Conservation (phyloP, 164 flowering plant species). For the Piper longum region DNA sequence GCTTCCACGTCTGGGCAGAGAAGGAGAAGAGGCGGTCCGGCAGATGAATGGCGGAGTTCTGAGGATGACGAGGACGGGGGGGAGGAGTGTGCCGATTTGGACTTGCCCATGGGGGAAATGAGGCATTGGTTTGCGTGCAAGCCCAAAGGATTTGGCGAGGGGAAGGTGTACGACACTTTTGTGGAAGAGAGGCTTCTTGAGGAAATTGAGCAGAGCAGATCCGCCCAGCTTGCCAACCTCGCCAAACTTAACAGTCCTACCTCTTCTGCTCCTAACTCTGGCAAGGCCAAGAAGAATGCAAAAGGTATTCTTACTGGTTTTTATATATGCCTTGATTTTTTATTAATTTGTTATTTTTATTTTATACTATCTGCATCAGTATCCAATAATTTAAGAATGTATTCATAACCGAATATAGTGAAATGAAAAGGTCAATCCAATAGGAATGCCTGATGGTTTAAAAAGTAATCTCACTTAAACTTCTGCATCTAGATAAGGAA, state of each 20-base stretch:
- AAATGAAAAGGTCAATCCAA: too few species aligned
- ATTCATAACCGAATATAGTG: too few species aligned
- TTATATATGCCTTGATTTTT: neutral
- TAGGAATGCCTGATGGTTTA: too few species aligned
- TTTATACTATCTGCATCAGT: too few species aligned
- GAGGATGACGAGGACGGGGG: too few species aligned
- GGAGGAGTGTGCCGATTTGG: neutral
- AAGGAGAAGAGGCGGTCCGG: too few species aligned
- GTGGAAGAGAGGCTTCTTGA: slow-evolving; percentile 68
- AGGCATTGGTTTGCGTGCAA: slow-evolving; percentile 45
- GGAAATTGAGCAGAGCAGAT: slow-evolving; percentile 60
- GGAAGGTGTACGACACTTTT: slow-evolving; percentile 65
- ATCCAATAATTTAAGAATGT: too few species aligned
- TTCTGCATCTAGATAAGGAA: too few species aligned
- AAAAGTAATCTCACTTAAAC: too few species aligned
- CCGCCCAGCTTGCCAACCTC: slow-evolving; percentile 62
- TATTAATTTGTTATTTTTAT: neutral
- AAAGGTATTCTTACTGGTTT: slow-evolving; percentile 24
- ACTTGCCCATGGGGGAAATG: slow-evolving; percentile 18
- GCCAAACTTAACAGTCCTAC: slow-evolving; percentile 43
- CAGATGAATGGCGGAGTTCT: too few species aligned
- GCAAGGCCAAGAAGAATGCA: slow-evolving; percentile 10
- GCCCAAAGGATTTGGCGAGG: slow-evolving; percentile 83
- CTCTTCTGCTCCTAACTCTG: slow-evolving; percentile 8
- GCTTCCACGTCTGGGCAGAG: too few species aligned